Evolutionary conservation across 805 yeast genomes (phyloP), one percentile per base, ranked within the genome.

Genomic region (Pichia phayaonensis): DNA sequence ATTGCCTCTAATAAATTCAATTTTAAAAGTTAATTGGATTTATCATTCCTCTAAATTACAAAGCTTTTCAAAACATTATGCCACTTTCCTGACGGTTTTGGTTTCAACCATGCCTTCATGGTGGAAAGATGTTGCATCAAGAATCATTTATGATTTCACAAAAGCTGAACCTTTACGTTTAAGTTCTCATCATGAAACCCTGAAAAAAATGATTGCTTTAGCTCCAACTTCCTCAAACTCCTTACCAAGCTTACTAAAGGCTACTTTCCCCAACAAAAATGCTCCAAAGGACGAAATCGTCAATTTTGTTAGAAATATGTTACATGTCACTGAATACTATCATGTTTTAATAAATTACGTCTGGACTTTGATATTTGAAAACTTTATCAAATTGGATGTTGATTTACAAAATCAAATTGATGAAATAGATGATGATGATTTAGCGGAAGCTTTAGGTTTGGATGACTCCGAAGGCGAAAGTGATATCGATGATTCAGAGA

Each of bases 341-440:
- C 79, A 81, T 4, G 97, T 90, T 57, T 69, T 90, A 55, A 81
- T 83, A 57, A 76, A 76, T 55, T 80, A 80, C 44, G 74, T 87
- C 8, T 90, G 97, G 97, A 83, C 85, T 22, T 66, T 87, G 51
- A 73, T 90, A 16, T 71, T 90, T 40, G 96, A 92, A 65, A 79
- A 82, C 54, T 76, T 86, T 50, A 88, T 94, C 52, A 86, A 87
- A 56, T 72, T 94, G 44, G 99, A 92, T 67, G 97, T 90, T 6
- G 98, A 90, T 65, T 72, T 90, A 51, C 96, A 89, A 61, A 89
- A 87, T 61, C 94, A 86, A 59, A 69, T 88, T 51, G 96, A 90
- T 59, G 96, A 87, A 56, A 69, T 84, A 50, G 95, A 86, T 62
- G 94, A 86, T 56, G 85, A 80, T 49, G 80, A 82, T 43, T 77